These are phyloP conservation scores for Arctium minus DNA, from an alignment of 129 eudicot species.

Conservation along the genomic window DNA sequence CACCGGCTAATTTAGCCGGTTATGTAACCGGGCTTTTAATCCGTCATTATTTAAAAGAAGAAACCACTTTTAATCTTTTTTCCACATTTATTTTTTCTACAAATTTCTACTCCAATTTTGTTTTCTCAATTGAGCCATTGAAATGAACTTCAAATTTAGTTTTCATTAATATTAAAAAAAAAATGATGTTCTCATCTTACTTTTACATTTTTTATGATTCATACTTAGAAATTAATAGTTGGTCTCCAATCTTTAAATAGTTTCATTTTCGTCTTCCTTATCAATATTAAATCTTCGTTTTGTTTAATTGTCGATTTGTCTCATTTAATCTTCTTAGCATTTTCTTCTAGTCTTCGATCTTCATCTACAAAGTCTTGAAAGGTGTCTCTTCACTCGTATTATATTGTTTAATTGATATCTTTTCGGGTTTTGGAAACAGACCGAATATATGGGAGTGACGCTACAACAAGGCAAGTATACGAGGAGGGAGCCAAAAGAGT, in stretches of 20 bases:
- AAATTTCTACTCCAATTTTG: not conserved
- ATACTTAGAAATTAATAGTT: too few species aligned
- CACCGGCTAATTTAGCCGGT: too few species aligned
- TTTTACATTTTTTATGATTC: too few species aligned
- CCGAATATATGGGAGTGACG: slow-evolving; percentile 55
- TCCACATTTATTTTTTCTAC: not conserved
- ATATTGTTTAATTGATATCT: not conserved
- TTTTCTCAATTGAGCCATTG: not conserved
- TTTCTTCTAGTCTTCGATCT: not conserved
- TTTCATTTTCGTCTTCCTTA: too few species aligned
- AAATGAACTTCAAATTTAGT: not conserved
- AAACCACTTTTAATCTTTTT: too few species aligned
- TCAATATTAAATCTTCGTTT: not conserved
- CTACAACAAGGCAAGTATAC: slow-evolving; percentile 75
- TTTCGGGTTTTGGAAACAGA: slow-evolving; percentile 38
- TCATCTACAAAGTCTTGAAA: not conserved
- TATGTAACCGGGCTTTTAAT: too few species aligned
- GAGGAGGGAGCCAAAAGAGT: slow-evolving; percentile 79
- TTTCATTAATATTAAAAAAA: too few species aligned
- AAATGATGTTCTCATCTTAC: too few species aligned
- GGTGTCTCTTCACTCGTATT: not conserved
- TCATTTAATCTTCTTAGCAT: not conserved
- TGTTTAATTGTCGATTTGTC: not conserved
- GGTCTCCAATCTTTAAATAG: too few species aligned
- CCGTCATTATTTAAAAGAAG: too few species aligned